A percentile compares a stretch with the other conserved stretches of the same genome.
Evolutionary conservation across 2,329 filamentous ascomycete species (phyloP).

Genomic region (Aspergillus ustus): DNA sequence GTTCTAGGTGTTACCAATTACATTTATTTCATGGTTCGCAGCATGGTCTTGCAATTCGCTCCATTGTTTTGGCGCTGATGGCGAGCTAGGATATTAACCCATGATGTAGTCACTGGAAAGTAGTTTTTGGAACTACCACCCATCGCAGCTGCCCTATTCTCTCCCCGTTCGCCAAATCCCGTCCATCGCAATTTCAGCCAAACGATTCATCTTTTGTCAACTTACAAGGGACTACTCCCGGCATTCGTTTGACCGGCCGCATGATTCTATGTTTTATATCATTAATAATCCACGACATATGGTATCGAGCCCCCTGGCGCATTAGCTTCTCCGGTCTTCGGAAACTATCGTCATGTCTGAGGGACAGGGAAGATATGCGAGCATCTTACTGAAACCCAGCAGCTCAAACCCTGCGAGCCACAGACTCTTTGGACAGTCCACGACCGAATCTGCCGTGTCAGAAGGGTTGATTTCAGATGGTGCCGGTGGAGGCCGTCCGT

Average conservation of each 20-base stretch:
- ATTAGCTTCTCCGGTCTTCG: background rate
- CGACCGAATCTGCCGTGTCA: conserved; percentile 30
- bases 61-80: background rate
- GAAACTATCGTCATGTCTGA: background rate
- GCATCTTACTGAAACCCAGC: background rate
- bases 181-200: background rate
- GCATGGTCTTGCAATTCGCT: background rate
- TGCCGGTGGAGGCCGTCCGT: conserved; percentile 15
- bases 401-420: background rate
- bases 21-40: background rate
- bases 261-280: conserved; percentile 7
- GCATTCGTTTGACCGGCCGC: background rate
- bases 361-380: background rate
- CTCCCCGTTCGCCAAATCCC: background rate
- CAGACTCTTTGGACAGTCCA: conserved; percentile 3
- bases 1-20: conserved; percentile 34
- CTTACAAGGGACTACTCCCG: background rate
- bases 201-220: background rate
- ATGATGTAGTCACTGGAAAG: background rate
- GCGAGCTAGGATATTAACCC: background rate
- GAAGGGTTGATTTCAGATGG: conserved; percentile 32
- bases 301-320: background rate
- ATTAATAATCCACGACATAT: conserved; percentile 1
- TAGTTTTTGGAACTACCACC: background rate
- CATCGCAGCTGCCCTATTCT: conserved; percentile 4